Conservation (phyloP, 352 stramenopile genomes). For the Phytophthora europaea region DNA sequence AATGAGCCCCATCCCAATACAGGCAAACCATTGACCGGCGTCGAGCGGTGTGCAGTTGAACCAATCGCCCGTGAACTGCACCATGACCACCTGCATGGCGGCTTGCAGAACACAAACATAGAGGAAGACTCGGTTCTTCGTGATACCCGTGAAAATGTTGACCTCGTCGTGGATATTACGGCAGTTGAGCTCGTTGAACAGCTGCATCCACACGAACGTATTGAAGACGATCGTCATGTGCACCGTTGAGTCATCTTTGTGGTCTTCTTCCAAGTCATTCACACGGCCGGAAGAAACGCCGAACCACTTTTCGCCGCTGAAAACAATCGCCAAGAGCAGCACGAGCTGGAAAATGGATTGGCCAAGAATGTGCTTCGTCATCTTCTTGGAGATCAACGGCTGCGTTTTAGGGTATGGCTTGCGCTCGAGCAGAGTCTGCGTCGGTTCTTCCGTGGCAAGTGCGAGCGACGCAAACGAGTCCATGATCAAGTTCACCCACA, state of each 20-base stretch:
- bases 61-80: conserved; percentile 90
- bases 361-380: conserved; percentile 95
- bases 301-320: conserved; percentile 65
- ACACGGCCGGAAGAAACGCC: conserved; percentile 42
- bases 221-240: conserved; percentile 98
- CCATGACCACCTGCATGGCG: conserved; percentile 93
- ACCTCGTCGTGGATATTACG: conserved; percentile 93
- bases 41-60: conserved; percentile 63
- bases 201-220: conserved; percentile 96
- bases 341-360: conserved; percentile 92
- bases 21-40: conserved; percentile 59
- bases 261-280: conserved; percentile 57
- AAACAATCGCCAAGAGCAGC: conserved; percentile 87
- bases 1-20: conserved; percentile 60
- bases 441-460: conserved; percentile 94
- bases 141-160: conserved; percentile 95
- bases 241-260: conserved; percentile 63
- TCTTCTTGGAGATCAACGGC: conserved; percentile 93
- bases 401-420: conserved; percentile 91
- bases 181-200: conserved; percentile 85
- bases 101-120: conserved; percentile 91
- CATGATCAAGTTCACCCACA: conserved; percentile 99
- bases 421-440: conserved; percentile 83
- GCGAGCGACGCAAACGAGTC: conserved; percentile 96
- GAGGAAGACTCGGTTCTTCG: conserved; percentile 93